These are phyloP conservation scores for Cyberlindnera xishuangbannaensis DNA, from an alignment of 805 yeast species.

Conservation along the genomic window DNA sequence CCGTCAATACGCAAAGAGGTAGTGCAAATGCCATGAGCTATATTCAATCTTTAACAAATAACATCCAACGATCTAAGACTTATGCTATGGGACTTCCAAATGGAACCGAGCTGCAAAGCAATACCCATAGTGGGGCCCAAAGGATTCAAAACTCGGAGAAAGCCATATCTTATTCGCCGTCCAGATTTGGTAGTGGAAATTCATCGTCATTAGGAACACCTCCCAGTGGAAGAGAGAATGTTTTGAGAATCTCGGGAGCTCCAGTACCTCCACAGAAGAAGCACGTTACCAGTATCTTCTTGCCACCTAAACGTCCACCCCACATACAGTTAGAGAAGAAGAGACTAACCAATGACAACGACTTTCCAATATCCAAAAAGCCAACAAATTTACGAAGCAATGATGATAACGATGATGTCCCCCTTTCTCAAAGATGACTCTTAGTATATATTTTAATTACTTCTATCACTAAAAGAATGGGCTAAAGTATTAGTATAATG, in stretches of 20 bases:
- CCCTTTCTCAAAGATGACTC: not conserved
- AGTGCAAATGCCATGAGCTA: conserved; percentile 13
- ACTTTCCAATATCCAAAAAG: conserved; percentile 1
- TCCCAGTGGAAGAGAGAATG: not conserved
- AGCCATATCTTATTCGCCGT: conserved; percentile 6
- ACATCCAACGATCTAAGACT: conserved; percentile 4
- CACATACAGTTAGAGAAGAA: conserved; percentile 9
- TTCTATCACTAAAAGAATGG: too few species aligned
- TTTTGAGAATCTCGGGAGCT: conserved; percentile 3
- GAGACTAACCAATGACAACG: conserved; percentile 3
- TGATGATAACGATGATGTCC: not conserved
- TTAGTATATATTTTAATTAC: too few species aligned
- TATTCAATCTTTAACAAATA: conserved; percentile 3
- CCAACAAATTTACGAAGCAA: too few species aligned
- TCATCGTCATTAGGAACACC: not conserved
- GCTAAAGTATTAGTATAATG: too few species aligned
- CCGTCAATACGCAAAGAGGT: conserved; percentile 3
- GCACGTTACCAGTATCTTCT: conserved; percentile 7
- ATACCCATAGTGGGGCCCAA: too few species aligned
- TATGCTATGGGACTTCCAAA: too few species aligned
- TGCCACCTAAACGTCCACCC: conserved; percentile 11
- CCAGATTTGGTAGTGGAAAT: conserved; percentile 3
- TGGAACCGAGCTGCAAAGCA: too few species aligned
- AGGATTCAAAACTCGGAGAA: too few species aligned
- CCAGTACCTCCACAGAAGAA: conserved; percentile 1